Base-by-base conservation (phyloP, 192 early-diverging fungal species). In the Podila clonocystis region DNA sequence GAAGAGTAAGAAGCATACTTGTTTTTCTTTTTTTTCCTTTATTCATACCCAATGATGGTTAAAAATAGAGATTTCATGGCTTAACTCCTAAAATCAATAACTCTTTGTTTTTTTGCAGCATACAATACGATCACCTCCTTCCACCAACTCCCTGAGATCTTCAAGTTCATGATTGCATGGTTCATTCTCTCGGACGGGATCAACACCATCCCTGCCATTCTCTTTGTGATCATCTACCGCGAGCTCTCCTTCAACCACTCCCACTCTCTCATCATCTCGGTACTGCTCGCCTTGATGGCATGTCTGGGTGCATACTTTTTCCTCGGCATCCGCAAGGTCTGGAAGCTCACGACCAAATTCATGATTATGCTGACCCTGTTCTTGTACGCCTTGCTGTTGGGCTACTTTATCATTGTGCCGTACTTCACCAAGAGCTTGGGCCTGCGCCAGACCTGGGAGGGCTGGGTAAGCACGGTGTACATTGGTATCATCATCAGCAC, bases 181-280 rank as follows among this genome's bases (percentile, higher is more conserved):
- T 92, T 91, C 72, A 82, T 92, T 50, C 87, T 88, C 58, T 86
- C 88, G 20, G 92, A 93, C 67, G 89, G 86, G 3, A 80, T 89
- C 68, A 90, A 63, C 63, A 89, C 90, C 31, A 68, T 90, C 52
- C 57, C 71, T 19, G 62, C 84, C n/a, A 84, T 92, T 17, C 78
- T 87, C 19, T 80, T 89, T 24, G 68, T 93, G 13, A 92, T 88
- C 65, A 85, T 78, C 11, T 87, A 89, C 63, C 80, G 76, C 13
- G 85, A 87, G 38, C 78, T 93, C 52, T 68, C 71, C 24, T 79
- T 90, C 48, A 68, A 63, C 7, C 69, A 86, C 34, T 63, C 61
- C 3, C 73, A 87, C 15, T 77, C 92, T 7, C 67, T 89, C 30
- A 80, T 85, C 48, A 79, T 85, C 29, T 83, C 85, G 12, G 82